Conservation (phyloP, 176 grass and related monocot genomes). For the Microstegium vimineum region DNA sequence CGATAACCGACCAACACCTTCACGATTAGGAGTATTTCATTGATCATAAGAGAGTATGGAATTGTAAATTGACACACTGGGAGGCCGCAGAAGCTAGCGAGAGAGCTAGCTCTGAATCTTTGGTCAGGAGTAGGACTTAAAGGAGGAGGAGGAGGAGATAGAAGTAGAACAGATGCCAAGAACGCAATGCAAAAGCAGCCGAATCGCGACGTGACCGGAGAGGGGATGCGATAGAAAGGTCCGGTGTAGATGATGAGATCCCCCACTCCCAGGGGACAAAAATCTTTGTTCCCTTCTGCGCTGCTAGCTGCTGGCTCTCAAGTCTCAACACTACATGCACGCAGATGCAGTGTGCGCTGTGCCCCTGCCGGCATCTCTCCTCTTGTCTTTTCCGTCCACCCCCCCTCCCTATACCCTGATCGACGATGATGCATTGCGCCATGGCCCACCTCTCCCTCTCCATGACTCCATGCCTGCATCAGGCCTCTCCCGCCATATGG, state of each 20-base stretch:
- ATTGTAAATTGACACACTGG: not conserved
- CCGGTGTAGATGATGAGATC: slow-evolving; percentile 16
- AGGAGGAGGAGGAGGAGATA: not conserved
- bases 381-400: not conserved
- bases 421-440: too few species aligned
- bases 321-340: too few species aligned
- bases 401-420: not conserved
- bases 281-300: slow-evolving; percentile 34
- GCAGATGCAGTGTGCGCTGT: not conserved
- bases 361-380: not conserved
- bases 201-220: slow-evolving; percentile 20
- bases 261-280: slow-evolving; percentile 44
- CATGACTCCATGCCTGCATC: not conserved
- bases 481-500: not conserved
- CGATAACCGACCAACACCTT: too few species aligned
- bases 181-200: not conserved
- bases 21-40: not conserved
- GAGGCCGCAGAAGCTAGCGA: not conserved
- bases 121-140: not conserved
- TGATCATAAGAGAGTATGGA: not conserved
- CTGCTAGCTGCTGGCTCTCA: not conserved
- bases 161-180: slow-evolving; percentile 22
- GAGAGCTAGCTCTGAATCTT: slow-evolving; percentile 3
- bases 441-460: too few species aligned
- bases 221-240: slow-evolving; percentile 40